Percentiles rank a stretch among this genome's conserved stretches.
These are phyloP conservation scores for Tetrapyrgos nigripes DNA, from an alignment of 1,284 basidiomycete genomes.

Conservation along the genomic window DNA sequence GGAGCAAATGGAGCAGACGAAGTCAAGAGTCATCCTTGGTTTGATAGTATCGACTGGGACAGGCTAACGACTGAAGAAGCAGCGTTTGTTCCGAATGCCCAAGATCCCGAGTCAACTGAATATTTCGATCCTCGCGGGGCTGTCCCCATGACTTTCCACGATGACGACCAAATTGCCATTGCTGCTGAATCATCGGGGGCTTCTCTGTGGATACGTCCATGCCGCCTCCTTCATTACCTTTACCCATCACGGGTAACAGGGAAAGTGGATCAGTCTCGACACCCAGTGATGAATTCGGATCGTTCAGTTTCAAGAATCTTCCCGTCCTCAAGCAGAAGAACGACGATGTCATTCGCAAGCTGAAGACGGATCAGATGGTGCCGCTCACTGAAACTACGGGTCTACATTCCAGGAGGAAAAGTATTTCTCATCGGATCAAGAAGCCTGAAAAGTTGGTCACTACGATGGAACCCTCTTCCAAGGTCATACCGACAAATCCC, in stretches of 20 bases:
- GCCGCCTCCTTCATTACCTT: constrained; percentile 49
- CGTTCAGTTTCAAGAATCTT: constrained; percentile 98
- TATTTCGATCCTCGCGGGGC: constrained; percentile 98
- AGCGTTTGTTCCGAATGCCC: constrained; percentile 94
- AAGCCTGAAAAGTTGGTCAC: constrained; percentile 82
- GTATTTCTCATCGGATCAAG: constrained; percentile 77
- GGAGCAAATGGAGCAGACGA: constrained; percentile 92
- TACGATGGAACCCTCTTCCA: constrained; percentile 56
- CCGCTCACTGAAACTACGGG: constrained; percentile 70
- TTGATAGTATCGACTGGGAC: constrained; percentile 92
- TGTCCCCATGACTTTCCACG: constrained; percentile 87
- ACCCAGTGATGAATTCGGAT: constrained; percentile 91
- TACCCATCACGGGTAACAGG: constrained; percentile 50
- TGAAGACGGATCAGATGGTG: constrained; percentile 83
- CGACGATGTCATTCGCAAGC: constrained; percentile 96
- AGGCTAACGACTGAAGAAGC: constrained; percentile 89
- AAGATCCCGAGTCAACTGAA: constrained; percentile 97
- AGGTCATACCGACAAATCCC: constrained; percentile 66
- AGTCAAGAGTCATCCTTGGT: constrained; percentile 93
- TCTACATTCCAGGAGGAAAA: constrained; percentile 68
- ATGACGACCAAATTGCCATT: constrained; percentile 62
- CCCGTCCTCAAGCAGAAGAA: constrained; percentile 98
- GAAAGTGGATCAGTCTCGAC: constrained; percentile 45
- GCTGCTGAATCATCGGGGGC: constrained; percentile 46
- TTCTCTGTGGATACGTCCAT: constrained; percentile 45